phyloP scores from a whole-genome alignment of 805 yeast genomes.

The Metschnikowia arizonensis region DNA sequence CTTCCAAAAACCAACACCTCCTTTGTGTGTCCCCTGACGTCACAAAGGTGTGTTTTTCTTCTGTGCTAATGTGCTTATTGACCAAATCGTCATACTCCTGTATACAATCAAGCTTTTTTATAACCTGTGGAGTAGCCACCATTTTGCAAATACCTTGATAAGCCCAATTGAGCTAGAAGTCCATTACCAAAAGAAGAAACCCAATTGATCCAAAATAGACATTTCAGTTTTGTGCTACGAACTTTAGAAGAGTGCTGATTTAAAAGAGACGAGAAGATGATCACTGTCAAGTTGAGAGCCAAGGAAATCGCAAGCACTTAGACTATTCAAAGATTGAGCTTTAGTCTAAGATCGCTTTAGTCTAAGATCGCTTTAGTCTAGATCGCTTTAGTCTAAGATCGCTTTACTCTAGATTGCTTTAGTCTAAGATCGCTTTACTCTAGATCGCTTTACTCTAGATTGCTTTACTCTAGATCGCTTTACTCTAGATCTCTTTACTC shows the following conservation, averaged over 20 bases:
- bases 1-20: conserved; percentile 82
- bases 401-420: too few relatives aligned
- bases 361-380: too few relatives aligned
- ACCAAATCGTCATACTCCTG: conserved; percentile 15
- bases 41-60: conserved; percentile 61
- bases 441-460: too few relatives aligned
- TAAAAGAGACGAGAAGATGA: conserved; percentile 33
- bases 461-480: too few relatives aligned
- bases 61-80: conserved; percentile 48
- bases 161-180: conserved; percentile 82
- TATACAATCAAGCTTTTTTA: conserved; percentile 27
- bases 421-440: too few relatives aligned
- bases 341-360: too few relatives aligned
- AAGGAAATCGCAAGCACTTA: conserved; percentile 53
- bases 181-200: conserved; percentile 85
- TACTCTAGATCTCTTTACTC: too few relatives aligned
- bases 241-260: conserved; percentile 36
- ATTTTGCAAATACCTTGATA: conserved; percentile 72
- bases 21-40: conserved; percentile 42
- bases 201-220: conserved; percentile 50
- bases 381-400: too few relatives aligned
- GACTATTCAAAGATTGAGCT: conserved; percentile 68
- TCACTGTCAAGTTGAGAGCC: conserved; percentile 72
- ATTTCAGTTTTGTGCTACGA: conserved; percentile 72
- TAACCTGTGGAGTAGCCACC: conserved; percentile 58